Base-by-base conservation (phyloP, 192 early-diverging fungal genomes). In the Rhizophagus sp. region DNA sequence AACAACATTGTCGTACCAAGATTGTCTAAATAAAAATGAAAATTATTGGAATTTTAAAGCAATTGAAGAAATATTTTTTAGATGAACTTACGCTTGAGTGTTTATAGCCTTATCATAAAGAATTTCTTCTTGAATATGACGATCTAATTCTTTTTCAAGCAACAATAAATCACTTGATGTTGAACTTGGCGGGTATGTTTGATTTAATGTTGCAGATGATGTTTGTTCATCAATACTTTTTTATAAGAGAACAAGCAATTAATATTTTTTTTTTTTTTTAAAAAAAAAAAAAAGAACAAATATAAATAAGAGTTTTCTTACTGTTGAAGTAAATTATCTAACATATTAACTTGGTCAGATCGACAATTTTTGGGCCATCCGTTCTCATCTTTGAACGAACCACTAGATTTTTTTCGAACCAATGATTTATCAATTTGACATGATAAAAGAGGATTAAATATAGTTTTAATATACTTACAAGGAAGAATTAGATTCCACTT, bases 311-410 rank as follows among this genome's bases (percentile, higher is more conserved):
- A 85, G 1, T 13, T 63, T n/a, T 75, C 85, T 89, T 73, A 87
- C 87, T 83, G 89, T 72, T 84, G 83, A 15, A 92, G 71, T 7
- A 92, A 76, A 49, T 89, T 85, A 65, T 87, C 85, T 27, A 92
- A 79, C 86, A 85, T 90, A 74, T 92, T 90, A n/a, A 76, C 85
- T 19, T 87, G 76, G 30, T 85, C 78, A 5, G 80, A 44, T 34
- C 80, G 76, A 2, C n/a, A 41, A 39, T 75, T 80, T 36, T 73
- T 62, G 0, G 89, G 87, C 34, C 82, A 62, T 19, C 41, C 33
- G 19, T 64, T 76, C 36, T 78, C 52, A 71, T 75, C 61, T 86
- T 80, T 13, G 5, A 30, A 67, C 83, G 87, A 50, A 73, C 84
- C 19, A 79, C 83, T 10, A 34, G 47, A 76, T 88, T 81, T 33